Percentiles rank a stretch among this genome's conserved stretches.
phyloP scores from a whole-genome alignment of 1,139 yeast species.

The Williopsis jadinii region DNA sequence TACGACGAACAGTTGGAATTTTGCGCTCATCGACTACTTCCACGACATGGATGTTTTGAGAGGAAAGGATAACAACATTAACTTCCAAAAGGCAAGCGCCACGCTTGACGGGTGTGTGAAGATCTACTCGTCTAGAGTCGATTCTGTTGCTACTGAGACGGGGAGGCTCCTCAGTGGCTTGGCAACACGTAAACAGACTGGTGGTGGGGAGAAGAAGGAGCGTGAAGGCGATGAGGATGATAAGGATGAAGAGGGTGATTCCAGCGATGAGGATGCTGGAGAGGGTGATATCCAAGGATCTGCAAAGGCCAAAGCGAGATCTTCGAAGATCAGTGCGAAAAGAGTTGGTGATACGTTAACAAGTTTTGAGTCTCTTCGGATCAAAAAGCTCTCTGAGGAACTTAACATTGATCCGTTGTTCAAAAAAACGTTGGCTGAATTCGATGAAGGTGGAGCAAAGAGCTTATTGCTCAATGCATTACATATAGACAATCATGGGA shows the following conservation, averaged over 20 bases:
- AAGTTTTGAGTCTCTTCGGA: constrained; percentile 51
- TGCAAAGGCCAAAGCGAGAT: constrained; percentile 21
- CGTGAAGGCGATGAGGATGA: constrained; percentile 55
- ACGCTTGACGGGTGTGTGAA: constrained; percentile 83
- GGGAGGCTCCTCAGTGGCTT: constrained; percentile 84
- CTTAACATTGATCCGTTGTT: constrained; percentile 81
- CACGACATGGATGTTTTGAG: constrained; percentile 58
- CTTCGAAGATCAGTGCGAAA: constrained; percentile 15
- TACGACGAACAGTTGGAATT: constrained; percentile 67
- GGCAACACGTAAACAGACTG: constrained; percentile 35
- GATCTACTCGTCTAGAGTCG: constrained; percentile 79
- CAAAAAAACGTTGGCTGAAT: constrained; percentile 83
- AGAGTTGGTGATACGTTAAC: constrained; percentile 45
- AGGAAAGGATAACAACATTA: constrained; percentile 60
- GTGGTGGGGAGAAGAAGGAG: constrained; percentile 27
- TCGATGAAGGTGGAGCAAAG: constrained; percentile 94
- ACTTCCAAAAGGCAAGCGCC: constrained; percentile 72
- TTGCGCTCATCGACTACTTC: constrained; percentile 83
- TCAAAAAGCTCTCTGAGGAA: constrained; percentile 72
- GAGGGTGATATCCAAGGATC: constrained; percentile 20
- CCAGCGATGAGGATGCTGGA: constrained; percentile 29
- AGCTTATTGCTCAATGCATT: constrained; percentile 72
- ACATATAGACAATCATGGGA: constrained; percentile 25
- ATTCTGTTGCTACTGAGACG: constrained; percentile 87
- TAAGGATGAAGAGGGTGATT: constrained; percentile 21